These are phyloP conservation scores for Sistotremastrum suecicum DNA, from an alignment of 768 basidiomycete species.

Conservation along the genomic window DNA sequence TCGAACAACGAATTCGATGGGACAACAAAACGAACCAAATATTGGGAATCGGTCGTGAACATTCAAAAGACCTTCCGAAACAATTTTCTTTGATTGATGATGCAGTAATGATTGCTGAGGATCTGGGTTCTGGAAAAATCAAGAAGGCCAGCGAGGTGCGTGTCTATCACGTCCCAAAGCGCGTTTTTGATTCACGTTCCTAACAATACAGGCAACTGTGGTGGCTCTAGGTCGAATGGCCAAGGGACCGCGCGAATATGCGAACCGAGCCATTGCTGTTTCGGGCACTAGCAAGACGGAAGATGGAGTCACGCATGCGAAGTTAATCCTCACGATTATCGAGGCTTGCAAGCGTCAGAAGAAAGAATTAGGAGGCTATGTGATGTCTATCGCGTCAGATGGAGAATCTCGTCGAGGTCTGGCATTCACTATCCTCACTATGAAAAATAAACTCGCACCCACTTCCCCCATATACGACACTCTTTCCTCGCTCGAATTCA, in stretches of 20 bases:
- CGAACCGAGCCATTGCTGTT: constrained; percentile 11
- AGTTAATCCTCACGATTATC: constrained; percentile 9
- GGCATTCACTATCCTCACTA: constrained; percentile 13
- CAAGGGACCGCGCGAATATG: constrained; percentile 10
- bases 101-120: neutral
- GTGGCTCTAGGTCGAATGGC: constrained; percentile 12
- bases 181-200: neutral
- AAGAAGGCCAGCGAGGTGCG: constrained; percentile 3
- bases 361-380: too few species aligned
- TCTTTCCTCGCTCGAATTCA: constrained; percentile 9
- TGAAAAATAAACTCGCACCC: constrained; percentile 9
- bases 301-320: constrained; percentile 8
- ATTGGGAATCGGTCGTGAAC: constrained; percentile 13
- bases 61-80: constrained; percentile 4
- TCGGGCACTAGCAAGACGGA: constrained; percentile 17
- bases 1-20: constrained; percentile 10
- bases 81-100: constrained; percentile 8
- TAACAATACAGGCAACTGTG: constrained; percentile 12
- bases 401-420: constrained; percentile 16
- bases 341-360: constrained; percentile 6
- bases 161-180: too few species aligned
- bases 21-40: constrained; percentile 12
- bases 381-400: constrained; percentile 17
- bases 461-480: constrained; percentile 15
- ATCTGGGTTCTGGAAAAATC: constrained; percentile 4